Base-by-base conservation (phyloP, 2,329 filamentous ascomycete genomes). In the Ceratocystis eucalypticola region DNA sequence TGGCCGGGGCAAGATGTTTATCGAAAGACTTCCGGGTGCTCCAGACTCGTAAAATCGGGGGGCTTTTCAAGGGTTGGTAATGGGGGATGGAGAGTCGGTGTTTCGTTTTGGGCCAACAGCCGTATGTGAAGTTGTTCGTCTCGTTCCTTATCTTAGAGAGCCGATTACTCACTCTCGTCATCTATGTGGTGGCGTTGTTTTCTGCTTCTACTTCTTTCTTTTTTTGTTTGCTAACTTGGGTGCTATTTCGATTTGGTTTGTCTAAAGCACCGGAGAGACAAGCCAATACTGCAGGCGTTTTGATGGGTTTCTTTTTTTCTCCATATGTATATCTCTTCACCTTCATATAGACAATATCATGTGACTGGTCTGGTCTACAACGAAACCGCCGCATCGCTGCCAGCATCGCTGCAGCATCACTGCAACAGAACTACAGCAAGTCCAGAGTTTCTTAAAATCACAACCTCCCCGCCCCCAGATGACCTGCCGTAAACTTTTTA, bases 1-100 rank as follows among this genome's bases (percentile, higher is more conserved):
- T 33, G 89, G 88, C 5, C 84, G 89, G 72, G 91, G 89, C 59
- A 96, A 96, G 76, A 97, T 96, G 76, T 87, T 93, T 61, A 94
- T 99, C 72, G 94, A 97, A 80, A 84, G 92, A 72, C 77, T 96
- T 69, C 92, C 92, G 4, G 89, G 91, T 75, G 90, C 89, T 46
- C 89, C 89, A 44, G 87, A 91, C 62, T 76, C 71, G 70, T 74
- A 72, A 59, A 65, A 41, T 5, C 15, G 37, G 2, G 20, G 59
- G 17, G 20, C 44, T 22, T 20, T 20, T 22, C 6, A 10, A n/a
- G 48, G 7, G 20, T 8, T 1, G 20, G n/a, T 10, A 22, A 22
- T 22, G 20, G 17, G 22, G 46, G 17, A 22, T 50, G 46, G 12
- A 15, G 37, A 41, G 12, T 41, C 12, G 3, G 37, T 41, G 37